Conservation (phyloP, 1,284 basidiomycete genomes). For the Ceratobasidium sp. region DNA sequence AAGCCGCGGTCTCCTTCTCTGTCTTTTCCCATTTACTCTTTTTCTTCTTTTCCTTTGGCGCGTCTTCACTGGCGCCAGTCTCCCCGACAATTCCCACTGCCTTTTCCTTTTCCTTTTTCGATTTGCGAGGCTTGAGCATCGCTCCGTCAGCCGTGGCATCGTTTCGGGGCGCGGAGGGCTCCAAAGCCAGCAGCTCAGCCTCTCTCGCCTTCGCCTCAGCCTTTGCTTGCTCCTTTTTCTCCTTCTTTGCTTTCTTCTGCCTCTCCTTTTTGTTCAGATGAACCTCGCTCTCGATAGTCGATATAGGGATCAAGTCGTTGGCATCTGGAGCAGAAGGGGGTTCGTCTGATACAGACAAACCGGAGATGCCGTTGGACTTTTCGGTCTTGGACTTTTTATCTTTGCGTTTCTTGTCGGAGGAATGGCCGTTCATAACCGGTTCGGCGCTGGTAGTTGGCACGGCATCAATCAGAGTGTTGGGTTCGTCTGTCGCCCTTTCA, state of each 20-base stretch:
- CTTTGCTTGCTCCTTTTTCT: slow-evolving; percentile 48
- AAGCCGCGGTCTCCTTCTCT: neutral
- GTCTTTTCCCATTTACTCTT: slow-evolving; percentile 44
- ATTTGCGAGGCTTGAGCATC: slow-evolving; percentile 27
- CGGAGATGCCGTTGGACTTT: slow-evolving; percentile 27
- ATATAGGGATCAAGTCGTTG: slow-evolving; percentile 19
- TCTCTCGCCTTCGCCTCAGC: slow-evolving; percentile 10
- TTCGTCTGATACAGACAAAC: slow-evolving; percentile 29
- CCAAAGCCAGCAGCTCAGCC: slow-evolving; percentile 45
- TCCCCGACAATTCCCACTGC: neutral
- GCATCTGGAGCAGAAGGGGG: slow-evolving; percentile 46
- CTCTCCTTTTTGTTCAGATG: slow-evolving; percentile 53
- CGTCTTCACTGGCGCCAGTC: neutral
- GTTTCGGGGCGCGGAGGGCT: neutral
- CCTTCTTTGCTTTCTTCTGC: slow-evolving; percentile 50
- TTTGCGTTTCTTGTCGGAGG: slow-evolving; percentile 46
- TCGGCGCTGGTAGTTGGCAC: neutral
- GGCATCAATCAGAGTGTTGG: neutral
- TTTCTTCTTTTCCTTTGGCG: slow-evolving; percentile 41
- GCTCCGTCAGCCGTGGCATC: slow-evolving; percentile 29
- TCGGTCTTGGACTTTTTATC: slow-evolving; percentile 36
- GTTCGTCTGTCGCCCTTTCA: neutral
- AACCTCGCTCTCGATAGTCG: slow-evolving; percentile 36
- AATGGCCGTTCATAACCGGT: slow-evolving; percentile 32
- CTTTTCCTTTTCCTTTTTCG: slow-evolving; percentile 47